phyloP scores from a whole-genome alignment of 352 stramenopile genomes.

The Blastocystis hominis region DNA sequence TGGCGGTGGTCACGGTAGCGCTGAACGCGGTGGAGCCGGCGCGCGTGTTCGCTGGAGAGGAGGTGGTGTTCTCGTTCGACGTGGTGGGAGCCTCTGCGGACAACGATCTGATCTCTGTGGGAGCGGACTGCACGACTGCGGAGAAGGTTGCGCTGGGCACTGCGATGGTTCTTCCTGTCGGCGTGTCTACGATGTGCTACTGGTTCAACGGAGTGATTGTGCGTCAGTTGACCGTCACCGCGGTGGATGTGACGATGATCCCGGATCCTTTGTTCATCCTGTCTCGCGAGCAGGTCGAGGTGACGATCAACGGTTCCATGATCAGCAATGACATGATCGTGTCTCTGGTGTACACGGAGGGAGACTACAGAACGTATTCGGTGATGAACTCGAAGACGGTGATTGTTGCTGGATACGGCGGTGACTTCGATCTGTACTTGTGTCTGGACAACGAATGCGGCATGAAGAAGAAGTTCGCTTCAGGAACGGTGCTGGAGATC shows the following conservation, averaged over 20 bases:
- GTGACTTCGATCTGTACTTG: background rate
- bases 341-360: slow-evolving; percentile 12
- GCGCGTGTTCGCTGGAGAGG: background rate
- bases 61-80: background rate
- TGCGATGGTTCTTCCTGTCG: background rate
- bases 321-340: background rate
- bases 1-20: background rate
- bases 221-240: background rate
- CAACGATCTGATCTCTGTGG: slow-evolving; percentile 20
- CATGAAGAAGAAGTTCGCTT: background rate
- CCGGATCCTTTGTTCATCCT: background rate
- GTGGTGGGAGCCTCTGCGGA: background rate
- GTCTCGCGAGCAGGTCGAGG: background rate
- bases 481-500: background rate
- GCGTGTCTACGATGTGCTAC: slow-evolving; percentile 40
- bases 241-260: background rate
- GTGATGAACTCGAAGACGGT: background rate
- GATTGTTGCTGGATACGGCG: background rate
- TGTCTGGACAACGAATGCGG: background rate
- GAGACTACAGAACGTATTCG: background rate
- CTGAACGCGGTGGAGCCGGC: background rate
- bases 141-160: background rate
- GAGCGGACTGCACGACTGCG: background rate
- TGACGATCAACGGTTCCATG: background rate
- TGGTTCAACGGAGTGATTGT: slow-evolving; percentile 33